Evolutionary conservation across 2,329 filamentous ascomycete species (phyloP).

Genomic region (Rutstroemia sp.): DNA sequence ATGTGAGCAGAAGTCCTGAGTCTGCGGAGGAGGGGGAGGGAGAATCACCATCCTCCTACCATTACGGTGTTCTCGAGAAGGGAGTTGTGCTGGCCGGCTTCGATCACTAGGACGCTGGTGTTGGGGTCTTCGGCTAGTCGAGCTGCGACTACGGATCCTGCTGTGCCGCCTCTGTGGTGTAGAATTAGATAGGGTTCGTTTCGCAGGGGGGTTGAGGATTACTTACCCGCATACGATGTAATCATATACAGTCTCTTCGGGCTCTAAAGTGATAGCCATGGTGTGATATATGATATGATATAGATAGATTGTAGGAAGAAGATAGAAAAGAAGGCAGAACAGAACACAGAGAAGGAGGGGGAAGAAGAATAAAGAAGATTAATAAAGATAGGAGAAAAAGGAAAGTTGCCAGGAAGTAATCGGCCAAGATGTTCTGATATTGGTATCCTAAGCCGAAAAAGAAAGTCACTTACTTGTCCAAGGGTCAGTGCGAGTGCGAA

Average conservation of each 20-base stretch:
- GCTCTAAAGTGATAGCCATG: conserved; percentile 15
- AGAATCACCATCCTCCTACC: conserved; percentile 38
- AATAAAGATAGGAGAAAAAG: too few relatives aligned
- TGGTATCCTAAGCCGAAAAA: too few relatives aligned
- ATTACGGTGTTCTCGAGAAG: conserved; percentile 43
- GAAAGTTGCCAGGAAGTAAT: too few relatives aligned
- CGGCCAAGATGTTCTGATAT: too few relatives aligned
- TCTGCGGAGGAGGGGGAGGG: not conserved
- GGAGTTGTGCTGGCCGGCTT: conserved; percentile 39
- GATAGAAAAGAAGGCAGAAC: not conserved
- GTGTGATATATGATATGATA: not conserved
- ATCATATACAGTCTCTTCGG: conserved; percentile 17
- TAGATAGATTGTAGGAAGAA: not conserved
- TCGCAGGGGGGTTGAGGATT: not conserved
- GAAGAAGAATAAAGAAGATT: too few relatives aligned
- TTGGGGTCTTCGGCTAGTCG: conserved; percentile 44
- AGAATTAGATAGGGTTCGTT: not conserved
- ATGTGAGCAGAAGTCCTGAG: not conserved
- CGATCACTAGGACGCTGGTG: conserved; percentile 40
- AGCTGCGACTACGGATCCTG: conserved; percentile 42
- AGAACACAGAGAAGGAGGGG: not conserved
- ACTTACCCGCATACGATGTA: conserved; percentile 25
- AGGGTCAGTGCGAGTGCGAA: too few relatives aligned
- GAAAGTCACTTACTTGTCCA: too few relatives aligned
- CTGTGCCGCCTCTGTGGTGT: conserved; percentile 35